phyloP scores from a whole-genome alignment of 495 filamentous ascomycete genomes.

The Penicillium waksmanii region DNA sequence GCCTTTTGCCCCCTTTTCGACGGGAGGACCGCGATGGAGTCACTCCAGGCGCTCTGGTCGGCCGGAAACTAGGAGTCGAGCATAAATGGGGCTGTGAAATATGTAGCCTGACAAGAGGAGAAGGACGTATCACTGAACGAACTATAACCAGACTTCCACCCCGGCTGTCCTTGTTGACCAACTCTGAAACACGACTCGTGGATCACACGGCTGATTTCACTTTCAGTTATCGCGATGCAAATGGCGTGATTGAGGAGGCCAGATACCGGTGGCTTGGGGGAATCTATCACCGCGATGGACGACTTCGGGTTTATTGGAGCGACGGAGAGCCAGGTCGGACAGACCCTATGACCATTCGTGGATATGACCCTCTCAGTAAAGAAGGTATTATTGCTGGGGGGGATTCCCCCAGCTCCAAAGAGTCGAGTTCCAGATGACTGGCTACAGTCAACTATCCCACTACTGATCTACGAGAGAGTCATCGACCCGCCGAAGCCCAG shows the following conservation, averaged over 20 bases:
- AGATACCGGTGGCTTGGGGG: slow-evolving; percentile 50
- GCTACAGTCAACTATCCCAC: slow-evolving; percentile 24
- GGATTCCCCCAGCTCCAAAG: neutral
- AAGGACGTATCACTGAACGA: neutral
- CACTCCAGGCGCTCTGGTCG: neutral
- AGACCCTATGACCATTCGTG: slow-evolving; percentile 20
- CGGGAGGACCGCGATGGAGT: neutral
- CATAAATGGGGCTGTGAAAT: neutral
- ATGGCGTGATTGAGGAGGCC: slow-evolving; percentile 16
- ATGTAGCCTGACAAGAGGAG: neutral
- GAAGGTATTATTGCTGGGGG: slow-evolving; percentile 31
- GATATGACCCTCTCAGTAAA: slow-evolving; percentile 35
- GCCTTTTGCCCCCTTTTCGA: slow-evolving; percentile 6
- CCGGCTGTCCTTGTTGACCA: slow-evolving; percentile 33
- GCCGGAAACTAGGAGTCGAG: neutral
- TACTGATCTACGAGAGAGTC: slow-evolving; percentile 44
- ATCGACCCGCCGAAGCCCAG: slow-evolving; percentile 24
- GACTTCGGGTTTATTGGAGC: slow-evolving; percentile 41
- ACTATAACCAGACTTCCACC: slow-evolving; percentile 30
- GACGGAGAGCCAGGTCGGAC: slow-evolving; percentile 33
- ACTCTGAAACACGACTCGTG: slow-evolving; percentile 3
- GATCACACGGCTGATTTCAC: slow-evolving; percentile 38
- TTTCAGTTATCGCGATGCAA: slow-evolving; percentile 27
- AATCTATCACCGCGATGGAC: slow-evolving; percentile 30
- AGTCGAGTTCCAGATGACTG: slow-evolving; percentile 31